phyloP scores from a whole-genome alignment of 2,329 filamentous ascomycete species.

The Pseudogymnoascus destructans region DNA sequence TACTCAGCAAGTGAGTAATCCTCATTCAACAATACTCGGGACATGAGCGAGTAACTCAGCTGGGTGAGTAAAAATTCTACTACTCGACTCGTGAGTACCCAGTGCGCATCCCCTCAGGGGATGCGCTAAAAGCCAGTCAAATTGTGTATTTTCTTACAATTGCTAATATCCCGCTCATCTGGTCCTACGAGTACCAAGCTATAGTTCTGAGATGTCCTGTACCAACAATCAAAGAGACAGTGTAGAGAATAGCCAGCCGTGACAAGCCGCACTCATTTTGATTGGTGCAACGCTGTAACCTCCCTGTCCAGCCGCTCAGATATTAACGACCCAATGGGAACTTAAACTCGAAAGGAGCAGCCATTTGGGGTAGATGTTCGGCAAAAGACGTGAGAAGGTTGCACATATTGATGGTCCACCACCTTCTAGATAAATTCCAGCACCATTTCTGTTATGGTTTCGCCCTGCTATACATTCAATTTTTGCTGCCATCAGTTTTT shows the following conservation, averaged over 20 bases:
- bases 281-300: not conserved
- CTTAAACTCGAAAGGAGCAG: not conserved
- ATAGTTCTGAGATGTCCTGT: not conserved
- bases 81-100: too few relatives aligned
- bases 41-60: too few relatives aligned
- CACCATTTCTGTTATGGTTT: not conserved
- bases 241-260: not conserved
- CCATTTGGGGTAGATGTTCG: not conserved
- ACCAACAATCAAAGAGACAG: not conserved
- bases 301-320: not conserved
- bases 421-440: not conserved
- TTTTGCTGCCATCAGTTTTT: not conserved
- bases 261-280: not conserved
- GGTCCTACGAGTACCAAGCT: not conserved
- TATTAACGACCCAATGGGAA: not conserved
- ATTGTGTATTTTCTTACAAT: not conserved
- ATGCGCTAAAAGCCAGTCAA: not conserved
- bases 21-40: too few relatives aligned
- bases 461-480: not conserved
- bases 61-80: too few relatives aligned
- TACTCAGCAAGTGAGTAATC: too few relatives aligned
- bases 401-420: constrained; percentile 4
- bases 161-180: not conserved
- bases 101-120: too few relatives aligned
- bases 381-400: not conserved